Evolutionary conservation across 1,284 basidiomycete genomes (phyloP), one percentile per base, ranked within the genome.

Genomic region (Coniferiporia sulphurascens): DNA sequence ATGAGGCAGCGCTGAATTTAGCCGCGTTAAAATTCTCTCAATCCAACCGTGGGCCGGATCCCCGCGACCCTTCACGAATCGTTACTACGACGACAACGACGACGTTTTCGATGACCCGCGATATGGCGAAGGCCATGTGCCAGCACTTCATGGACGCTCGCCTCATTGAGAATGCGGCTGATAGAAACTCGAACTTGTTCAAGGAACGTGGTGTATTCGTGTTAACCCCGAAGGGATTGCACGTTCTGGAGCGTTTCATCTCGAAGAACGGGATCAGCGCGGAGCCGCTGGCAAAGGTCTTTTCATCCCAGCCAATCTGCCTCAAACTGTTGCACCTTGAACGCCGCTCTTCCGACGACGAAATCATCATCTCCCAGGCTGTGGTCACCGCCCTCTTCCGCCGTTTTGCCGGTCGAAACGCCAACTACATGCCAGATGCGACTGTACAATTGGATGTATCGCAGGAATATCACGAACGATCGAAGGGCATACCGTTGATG

Each of bases 81-180:
- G 90, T 99, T 68, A 98, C 97, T 66, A 99, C 96, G 1, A 99
- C 97, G 0, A 99, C 97, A 4, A 99, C 96, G 8, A 99, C 97
- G 48, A 99, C 97, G 21, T 99, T 99, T 76, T 95, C 94, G 63
- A 99, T 99, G 97, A 95, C 93, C 65, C 87, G 95, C 65, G 96
- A 99, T 51, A 99, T 99, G 91, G 97, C 97, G 62, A 97, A 98
- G 76, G 94, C 93, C 38, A 98, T 99, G 86, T 94, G 94, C 74
- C 96, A 99, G 74, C 95, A 98, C 70, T 99, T 98, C 71, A 96
- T 99, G 91, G 96, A 99, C 65, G 95, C 96, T 54, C 90, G 95
- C 62, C 82, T 99, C 64, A 95, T 99, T 65, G 95, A 98, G 74
- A 98, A 98, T 71, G 95, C 95, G 12, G 87, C 92, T 17, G 97